Percentiles rank a stretch among this genome's conserved stretches.
Evolutionary conservation across 768 basidiomycete species (phyloP).

Genomic region (Clitopilus passeckerianus): DNA sequence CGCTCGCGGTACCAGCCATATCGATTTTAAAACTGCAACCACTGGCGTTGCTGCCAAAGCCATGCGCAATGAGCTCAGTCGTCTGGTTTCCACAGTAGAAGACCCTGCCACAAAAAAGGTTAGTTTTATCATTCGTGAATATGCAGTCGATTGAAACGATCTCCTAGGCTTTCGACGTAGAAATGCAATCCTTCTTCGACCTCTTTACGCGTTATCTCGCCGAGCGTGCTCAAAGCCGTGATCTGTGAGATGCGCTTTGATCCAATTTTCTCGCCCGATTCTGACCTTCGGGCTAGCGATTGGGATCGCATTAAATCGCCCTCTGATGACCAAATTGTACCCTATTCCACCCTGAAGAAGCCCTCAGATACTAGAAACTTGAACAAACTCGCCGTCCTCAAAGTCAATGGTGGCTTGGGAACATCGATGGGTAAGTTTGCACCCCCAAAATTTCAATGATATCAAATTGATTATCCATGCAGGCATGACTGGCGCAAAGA

Average conservation of each 20-base stretch:
- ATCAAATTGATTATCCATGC: conserved; percentile 5
- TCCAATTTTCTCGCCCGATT: conserved; percentile 1
- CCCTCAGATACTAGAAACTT: conserved; percentile 59
- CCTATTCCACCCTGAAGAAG: conserved; percentile 69
- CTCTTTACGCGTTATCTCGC: conserved; percentile 93
- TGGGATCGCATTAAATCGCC: conserved; percentile 91
- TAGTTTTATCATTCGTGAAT: conserved; percentile 1
- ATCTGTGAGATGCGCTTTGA: conserved; percentile 58
- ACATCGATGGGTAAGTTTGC: conserved; percentile 72
- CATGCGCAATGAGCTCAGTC: conserved; percentile 97
- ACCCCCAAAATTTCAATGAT: neutral
- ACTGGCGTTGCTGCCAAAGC: conserved; percentile 92
- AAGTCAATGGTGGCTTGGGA: conserved; percentile 91
- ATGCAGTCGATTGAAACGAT: conserved; percentile 12
- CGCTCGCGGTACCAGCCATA: conserved; percentile 72
- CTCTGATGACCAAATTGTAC: conserved; percentile 78
- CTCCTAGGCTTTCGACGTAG: conserved; percentile 79
- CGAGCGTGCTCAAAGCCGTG: conserved; percentile 81
- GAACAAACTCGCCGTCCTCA: conserved; percentile 92
- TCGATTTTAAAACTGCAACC: conserved; percentile 97
- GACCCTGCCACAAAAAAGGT: conserved; percentile 84
- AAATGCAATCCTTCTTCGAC: conserved; percentile 96
- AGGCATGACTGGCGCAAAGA: conserved; percentile 88
- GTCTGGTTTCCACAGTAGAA: conserved; percentile 82
- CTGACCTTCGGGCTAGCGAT: conserved; percentile 41